A percentile compares a stretch with the other conserved stretches of the same genome.
These are phyloP conservation scores for Linum tenue DNA, from an alignment of 345 rosid genomes.

Conservation along the genomic window DNA sequence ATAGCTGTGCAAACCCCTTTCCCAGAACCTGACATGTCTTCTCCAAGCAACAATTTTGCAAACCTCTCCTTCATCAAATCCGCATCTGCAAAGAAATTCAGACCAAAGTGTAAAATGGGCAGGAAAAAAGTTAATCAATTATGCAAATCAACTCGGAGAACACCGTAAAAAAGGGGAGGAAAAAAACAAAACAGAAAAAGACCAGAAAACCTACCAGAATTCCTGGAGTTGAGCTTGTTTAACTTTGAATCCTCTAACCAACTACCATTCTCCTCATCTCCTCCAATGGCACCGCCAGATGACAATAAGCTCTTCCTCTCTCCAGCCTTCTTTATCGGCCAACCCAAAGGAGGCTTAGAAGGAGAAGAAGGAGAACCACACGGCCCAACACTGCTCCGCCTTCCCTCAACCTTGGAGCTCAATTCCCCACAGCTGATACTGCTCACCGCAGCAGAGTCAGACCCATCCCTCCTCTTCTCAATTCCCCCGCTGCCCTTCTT, in stretches of 20 bases:
- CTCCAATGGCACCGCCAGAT: slow-evolving; percentile 15
- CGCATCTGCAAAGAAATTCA: neutral
- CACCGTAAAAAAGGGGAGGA: neutral
- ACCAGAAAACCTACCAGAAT: slow-evolving; percentile 36
- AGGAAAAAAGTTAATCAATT: neutral
- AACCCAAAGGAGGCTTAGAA: slow-evolving; percentile 48
- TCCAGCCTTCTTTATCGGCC: slow-evolving; percentile 82
- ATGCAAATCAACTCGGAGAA: neutral
- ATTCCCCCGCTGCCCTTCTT: slow-evolving; percentile 33
- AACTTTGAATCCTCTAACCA: slow-evolving; percentile 30
- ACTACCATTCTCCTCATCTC: slow-evolving; percentile 22
- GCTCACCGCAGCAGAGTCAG: slow-evolving; percentile 17
- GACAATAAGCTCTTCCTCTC: slow-evolving; percentile 34
- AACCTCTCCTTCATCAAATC: slow-evolving; percentile 77
- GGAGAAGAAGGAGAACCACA: slow-evolving; percentile 26
- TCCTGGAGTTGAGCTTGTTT: slow-evolving; percentile 27
- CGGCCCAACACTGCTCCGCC: slow-evolving; percentile 18
- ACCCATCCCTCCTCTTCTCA: slow-evolving; percentile 32
- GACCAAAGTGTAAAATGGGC: neutral
- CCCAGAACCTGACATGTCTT: slow-evolving; percentile 96
- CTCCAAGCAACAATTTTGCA: slow-evolving; percentile 82
- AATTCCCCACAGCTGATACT: slow-evolving; percentile 38
- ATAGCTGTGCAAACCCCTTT: slow-evolving; percentile 89
- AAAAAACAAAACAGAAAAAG: neutral
- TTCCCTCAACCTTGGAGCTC: slow-evolving; percentile 33